Evolutionary conservation across 2,329 filamentous ascomycete genomes (phyloP).

Genomic region (Penicillium expansum): DNA sequence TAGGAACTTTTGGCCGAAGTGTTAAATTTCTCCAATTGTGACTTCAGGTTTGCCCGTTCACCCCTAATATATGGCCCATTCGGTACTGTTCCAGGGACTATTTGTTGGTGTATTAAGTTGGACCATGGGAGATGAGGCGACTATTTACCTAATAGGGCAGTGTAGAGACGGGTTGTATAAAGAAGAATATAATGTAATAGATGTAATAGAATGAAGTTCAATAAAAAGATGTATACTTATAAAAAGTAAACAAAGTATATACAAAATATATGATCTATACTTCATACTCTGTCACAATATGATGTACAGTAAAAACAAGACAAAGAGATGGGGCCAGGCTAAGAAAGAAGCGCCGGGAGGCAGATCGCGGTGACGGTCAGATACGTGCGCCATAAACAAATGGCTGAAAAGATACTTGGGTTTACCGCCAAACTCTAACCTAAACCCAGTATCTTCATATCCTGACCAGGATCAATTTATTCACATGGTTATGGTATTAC

Average conservation of each 20-base stretch:
- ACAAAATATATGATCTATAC: too few relatives aligned
- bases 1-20: conserved; percentile 23
- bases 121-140: conserved; percentile 8
- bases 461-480: conserved; percentile 12
- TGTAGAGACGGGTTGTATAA: not conserved
- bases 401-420: conserved; percentile 8
- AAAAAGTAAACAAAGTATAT: too few relatives aligned
- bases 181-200: not conserved
- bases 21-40: conserved; percentile 4
- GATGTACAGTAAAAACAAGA: not conserved
- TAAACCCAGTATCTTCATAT: not conserved
- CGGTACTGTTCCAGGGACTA: not conserved
- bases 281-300: not conserved
- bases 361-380: conserved; percentile 18
- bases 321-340: conserved; percentile 20
- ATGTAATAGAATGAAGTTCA: not conserved
- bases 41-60: conserved; percentile 21
- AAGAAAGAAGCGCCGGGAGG: conserved; percentile 27
- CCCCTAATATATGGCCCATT: not conserved
- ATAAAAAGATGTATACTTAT: not conserved
- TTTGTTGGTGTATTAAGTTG: conserved; percentile 2
- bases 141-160: not conserved
- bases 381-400: conserved; percentile 7
- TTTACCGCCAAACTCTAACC: not conserved
- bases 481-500: conserved; percentile 12